Evolutionary conservation across 768 basidiomycete species (phyloP), one percentile per base, ranked within the genome.

Genomic region (Lactarius psammicola): DNA sequence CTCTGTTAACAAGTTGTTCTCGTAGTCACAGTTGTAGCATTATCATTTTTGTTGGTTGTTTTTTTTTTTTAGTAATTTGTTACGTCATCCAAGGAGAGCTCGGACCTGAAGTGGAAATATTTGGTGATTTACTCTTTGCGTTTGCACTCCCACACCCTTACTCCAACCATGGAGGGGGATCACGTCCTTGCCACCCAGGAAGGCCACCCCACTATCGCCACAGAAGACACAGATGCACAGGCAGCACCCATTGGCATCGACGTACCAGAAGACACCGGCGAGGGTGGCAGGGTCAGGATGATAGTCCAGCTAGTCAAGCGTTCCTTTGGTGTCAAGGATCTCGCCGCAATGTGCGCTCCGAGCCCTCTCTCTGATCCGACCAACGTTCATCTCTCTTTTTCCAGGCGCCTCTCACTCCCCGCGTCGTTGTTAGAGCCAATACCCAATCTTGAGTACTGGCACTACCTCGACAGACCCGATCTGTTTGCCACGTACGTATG

Each of bases 361-460:
- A 42, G 31, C 65, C 59, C 62, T n/a, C 65, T 28, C 36, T 31
- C 44, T 55, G 55, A 61, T 56, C 28, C 44, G n/a, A 33, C 63
- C 60, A 55, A 62, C 63, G 7, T 56, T 7, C 49, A 49, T 20
- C 10, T 58, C 11, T 36, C n/a, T 28, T 46, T 67, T 55, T 17
- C 33, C 63, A 97, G 95, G 85, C 92, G 95, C 56, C 79, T 98
- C 33, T 97, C 95, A 0, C 79, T 98, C 46, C 95, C 95, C 3
- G 95, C 95, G 17, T 95, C 94, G 54, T 77, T 98, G 56, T 83
- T 98, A 51, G 95, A 97, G 74, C 95, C 95, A 4, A 83, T 95
- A 70, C 95, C 95, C 5, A 98, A 98, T 78, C 83, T 98, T 59
- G 95, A 98, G 78, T 98, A 95, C 78, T 97, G 92, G 92, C 88